phyloP scores from a whole-genome alignment of 2,329 filamentous ascomycete genomes.

The Hypoxylon sp. region DNA sequence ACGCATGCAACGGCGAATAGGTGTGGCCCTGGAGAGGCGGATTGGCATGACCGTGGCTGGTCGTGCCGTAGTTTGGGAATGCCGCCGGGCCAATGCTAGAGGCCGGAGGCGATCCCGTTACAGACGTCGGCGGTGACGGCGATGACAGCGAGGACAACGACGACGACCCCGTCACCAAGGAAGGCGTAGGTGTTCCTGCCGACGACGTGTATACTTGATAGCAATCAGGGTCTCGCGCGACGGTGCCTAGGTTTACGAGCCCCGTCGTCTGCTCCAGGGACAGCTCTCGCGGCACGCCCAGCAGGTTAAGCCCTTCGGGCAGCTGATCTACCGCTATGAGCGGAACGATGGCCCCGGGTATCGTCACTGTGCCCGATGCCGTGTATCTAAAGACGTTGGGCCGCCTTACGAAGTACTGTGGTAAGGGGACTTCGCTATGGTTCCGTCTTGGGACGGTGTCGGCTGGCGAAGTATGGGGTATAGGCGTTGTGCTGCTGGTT shows the following conservation, averaged over 20 bases:
- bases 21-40: no score
- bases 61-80: no score
- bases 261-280: slow-evolving; percentile 53
- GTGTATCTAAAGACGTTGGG: slow-evolving; percentile 50
- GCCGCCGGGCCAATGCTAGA: slow-evolving; percentile 18
- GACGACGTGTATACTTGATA: slow-evolving; percentile 49
- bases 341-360: slow-evolving; percentile 59
- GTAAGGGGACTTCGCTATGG: slow-evolving; percentile 32
- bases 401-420: slow-evolving; percentile 60
- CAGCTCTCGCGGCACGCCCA: slow-evolving; percentile 59
- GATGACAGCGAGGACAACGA: slow-evolving; percentile 6
- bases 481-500: slow-evolving; percentile 2
- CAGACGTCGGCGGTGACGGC: slow-evolving; percentile 3
- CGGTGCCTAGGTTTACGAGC: slow-evolving; percentile 55
- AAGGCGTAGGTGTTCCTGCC: no score
- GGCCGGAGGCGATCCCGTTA: not conserved
- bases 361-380: slow-evolving; percentile 43
- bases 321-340: slow-evolving; percentile 67
- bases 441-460: not conserved
- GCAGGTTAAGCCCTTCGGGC: slow-evolving; percentile 58
- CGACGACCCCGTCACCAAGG: not conserved
- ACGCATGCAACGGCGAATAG: no score
- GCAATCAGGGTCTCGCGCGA: slow-evolving; percentile 38
- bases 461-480: not conserved
- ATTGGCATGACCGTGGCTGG: no score